Conservation (phyloP, 1,139 yeast genomes). For the Nakaseomyces sp. region DNA sequence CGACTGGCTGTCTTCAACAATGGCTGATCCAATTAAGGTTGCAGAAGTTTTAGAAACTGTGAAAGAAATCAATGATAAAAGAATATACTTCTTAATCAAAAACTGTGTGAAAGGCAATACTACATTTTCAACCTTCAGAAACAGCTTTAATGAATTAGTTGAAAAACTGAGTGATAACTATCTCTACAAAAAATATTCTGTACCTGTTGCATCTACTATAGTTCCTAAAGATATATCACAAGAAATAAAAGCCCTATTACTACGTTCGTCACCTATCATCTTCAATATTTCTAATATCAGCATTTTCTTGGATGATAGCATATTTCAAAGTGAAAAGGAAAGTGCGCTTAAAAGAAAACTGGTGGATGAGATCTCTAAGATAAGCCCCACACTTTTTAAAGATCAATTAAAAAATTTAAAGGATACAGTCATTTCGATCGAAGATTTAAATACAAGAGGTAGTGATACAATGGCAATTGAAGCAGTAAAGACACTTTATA, state of each 20-base stretch:
- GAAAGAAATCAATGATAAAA: conserved; percentile 44
- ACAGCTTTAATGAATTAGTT: conserved; percentile 54
- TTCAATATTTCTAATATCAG: conserved; percentile 60
- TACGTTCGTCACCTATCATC: conserved; percentile 52
- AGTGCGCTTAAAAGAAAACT: conserved; percentile 37
- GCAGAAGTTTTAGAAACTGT: conserved; percentile 44
- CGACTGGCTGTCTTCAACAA: conserved; percentile 54
- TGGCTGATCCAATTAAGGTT: conserved; percentile 47
- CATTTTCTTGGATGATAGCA: conserved; percentile 43
- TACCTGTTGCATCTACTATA: conserved; percentile 32
- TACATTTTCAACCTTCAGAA: conserved; percentile 51
- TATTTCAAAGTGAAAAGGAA: conserved; percentile 32
- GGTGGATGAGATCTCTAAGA: conserved; percentile 50
- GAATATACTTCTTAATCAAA: conserved; percentile 49
- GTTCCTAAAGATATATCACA: conserved; percentile 43
- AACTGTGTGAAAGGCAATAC: conserved; percentile 49
- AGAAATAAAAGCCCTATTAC: conserved; percentile 47
- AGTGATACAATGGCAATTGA: conserved; percentile 16
- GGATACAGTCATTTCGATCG: conserved; percentile 34
- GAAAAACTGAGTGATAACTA: conserved; percentile 46
- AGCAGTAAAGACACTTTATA: conserved; percentile 53
- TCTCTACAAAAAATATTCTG: conserved; percentile 37
- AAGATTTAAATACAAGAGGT: conserved; percentile 23
- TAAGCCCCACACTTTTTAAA: conserved; percentile 57
- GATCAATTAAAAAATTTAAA: conserved; percentile 49